A percentile compares a stretch with the other conserved stretches of the same genome.
Conservation (phyloP, 495 filamentous ascomycete genomes). For the Cudoniella acicularis region DNA sequence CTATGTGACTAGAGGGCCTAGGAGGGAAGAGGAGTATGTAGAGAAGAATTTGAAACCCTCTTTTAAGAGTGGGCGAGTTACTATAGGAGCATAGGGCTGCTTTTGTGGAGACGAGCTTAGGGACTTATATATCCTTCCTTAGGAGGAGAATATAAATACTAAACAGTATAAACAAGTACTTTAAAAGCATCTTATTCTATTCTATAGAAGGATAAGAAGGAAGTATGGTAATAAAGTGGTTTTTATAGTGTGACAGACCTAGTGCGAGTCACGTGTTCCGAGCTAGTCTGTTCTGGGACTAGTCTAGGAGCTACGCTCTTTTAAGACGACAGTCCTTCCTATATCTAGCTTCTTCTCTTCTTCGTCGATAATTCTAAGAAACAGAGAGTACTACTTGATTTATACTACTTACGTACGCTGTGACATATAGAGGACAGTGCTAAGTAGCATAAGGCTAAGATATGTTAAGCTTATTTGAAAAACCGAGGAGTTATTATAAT, state of each 20-base stretch:
- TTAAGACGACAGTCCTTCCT: too few species aligned
- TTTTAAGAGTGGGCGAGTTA: neutral
- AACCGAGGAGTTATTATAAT: neutral
- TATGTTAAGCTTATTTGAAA: neutral
- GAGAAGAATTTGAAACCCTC: neutral
- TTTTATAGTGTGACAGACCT: too few species aligned
- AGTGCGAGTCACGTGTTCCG: too few species aligned
- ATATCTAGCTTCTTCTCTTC: too few species aligned
- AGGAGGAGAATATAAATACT: neutral
- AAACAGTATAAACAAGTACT: slow-evolving; percentile 3
- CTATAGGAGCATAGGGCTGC: neutral
- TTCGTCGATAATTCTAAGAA: too few species aligned
- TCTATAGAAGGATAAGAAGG: slow-evolving; percentile 4
- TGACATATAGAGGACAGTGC: slow-evolving; percentile 1
- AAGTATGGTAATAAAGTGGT: slow-evolving; percentile 1
- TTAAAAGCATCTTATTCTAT: neutral
- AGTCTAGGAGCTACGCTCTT: too few species aligned
- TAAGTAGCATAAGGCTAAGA: neutral
- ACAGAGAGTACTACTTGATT: too few species aligned
- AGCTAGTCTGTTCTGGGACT: too few species aligned
- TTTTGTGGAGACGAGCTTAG: slow-evolving; percentile 6
- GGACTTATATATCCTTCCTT: neutral
- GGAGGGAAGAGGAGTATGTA: too few species aligned
- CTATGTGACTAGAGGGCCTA: too few species aligned
- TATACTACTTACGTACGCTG: too few species aligned